Evolutionary conservation across 164 flowering plant species (phyloP).

Genomic region (Berberis thunbergii): DNA sequence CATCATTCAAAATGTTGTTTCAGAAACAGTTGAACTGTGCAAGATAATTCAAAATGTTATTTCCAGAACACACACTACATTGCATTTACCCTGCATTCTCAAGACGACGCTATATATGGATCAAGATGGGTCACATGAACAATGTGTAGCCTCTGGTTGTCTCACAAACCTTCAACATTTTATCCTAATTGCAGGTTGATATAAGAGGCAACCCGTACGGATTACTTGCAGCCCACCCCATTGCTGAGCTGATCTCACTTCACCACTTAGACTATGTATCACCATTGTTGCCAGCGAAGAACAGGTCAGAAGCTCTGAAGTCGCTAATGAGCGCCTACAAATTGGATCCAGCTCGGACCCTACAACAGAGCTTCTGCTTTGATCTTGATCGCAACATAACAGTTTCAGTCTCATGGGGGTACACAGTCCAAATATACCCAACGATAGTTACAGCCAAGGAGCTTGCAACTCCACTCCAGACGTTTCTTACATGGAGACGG

Average conservation of each 20-base stretch:
- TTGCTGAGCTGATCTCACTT: slow-evolving; percentile 69
- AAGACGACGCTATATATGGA: no score
- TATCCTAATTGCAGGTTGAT: slow-evolving; percentile 29
- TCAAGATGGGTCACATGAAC: no score
- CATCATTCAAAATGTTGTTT: no score
- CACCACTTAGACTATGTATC: slow-evolving; percentile 76
- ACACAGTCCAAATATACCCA: slow-evolving; percentile 54
- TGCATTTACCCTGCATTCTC: no score
- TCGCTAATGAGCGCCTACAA: slow-evolving; percentile 29
- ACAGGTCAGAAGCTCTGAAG: slow-evolving; percentile 32
- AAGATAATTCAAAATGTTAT: no score
- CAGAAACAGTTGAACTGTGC: no score
- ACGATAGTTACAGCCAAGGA: slow-evolving; percentile 31
- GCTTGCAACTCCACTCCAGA: slow-evolving; percentile 45
- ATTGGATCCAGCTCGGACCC: slow-evolving; percentile 46
- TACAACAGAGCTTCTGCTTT: slow-evolving; percentile 72
- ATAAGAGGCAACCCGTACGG: slow-evolving; percentile 47
- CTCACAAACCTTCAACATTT: no score
- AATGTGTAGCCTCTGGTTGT: no score
- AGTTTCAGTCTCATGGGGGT: slow-evolving; percentile 80
- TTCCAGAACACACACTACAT: no score
- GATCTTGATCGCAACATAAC: slow-evolving; percentile 47
- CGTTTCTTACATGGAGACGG: slow-evolving; percentile 64
- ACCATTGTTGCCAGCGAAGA: slow-evolving; percentile 43
- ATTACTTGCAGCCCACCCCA: slow-evolving; percentile 72